Evolutionary conservation across 2,329 filamentous ascomycete genomes (phyloP), one percentile per base, ranked within the genome.

Genomic region (Ophiostoma novo-ulmi): DNA sequence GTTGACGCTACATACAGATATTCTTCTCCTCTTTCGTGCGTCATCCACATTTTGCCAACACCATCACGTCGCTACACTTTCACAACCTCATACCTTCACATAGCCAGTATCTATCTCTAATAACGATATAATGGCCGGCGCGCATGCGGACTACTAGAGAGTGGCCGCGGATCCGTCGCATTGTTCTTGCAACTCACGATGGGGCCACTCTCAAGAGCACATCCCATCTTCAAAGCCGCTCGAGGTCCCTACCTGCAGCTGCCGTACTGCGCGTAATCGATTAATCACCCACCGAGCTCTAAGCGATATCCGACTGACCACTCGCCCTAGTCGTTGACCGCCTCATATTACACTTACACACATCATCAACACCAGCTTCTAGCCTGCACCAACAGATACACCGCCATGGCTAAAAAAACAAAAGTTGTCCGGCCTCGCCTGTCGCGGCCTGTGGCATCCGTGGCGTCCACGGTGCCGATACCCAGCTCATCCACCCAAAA

Each of bases 81-180:
- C 7, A 31, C 31, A 13, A 13, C 39, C 4, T 36, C 26, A 26
- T 13, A 31, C 31, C 31, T 48, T 44, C 41, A 14, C 17, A 58
- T 3, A 58, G 39, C 39, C 39, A 2, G 39, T 31, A 31, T 31
- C 31, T 17, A 10, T 17, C 11, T 13, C 2, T 48, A 6, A 48
- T 77, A 78, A 68, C 26, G 36, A 65, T 76, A 83, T 73, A 74
- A 86, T 86, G 78, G 79, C 77, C 74, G 76, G 76, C 70, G 78
- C 79, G 78, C 78, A 77, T 80, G 80, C 80, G 83, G 81, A 80
- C 73, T 82, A 82, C 74, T 87, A 85, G 82, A 85, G 84, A 83
- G 84, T 85, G 83, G 84, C 79, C 77, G 77, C 70, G 80, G 78
- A 76, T 75, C 80, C 78, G 79, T 78, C 78, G 78, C 77, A 76